Evolutionary conservation across 345 rosid genomes (phyloP).

Genomic region (Moringa oleifera): DNA sequence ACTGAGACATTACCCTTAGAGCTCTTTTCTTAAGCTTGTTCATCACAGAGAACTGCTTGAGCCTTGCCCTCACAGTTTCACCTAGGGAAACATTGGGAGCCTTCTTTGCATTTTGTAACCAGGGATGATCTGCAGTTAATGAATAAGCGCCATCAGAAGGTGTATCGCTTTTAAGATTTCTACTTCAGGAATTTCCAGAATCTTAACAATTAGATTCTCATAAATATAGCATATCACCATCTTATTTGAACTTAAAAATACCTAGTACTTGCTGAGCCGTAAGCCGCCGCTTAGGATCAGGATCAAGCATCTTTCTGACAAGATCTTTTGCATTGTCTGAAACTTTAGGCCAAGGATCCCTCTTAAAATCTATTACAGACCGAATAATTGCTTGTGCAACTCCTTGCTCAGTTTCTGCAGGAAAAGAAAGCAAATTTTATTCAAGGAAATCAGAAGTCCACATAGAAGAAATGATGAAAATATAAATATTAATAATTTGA

Average conservation of each 20-base stretch:
- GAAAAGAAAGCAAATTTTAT: neutral
- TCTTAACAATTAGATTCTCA: neutral
- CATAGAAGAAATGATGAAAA: neutral
- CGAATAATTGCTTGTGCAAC: constrained; percentile 92
- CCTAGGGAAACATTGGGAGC: constrained; percentile 95
- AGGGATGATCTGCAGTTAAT: constrained; percentile 72
- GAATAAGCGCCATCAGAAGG: constrained; percentile 9
- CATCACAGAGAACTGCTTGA: constrained; percentile 93
- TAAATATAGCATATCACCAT: neutral
- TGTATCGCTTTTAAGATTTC: neutral
- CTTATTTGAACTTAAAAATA: constrained; percentile 18
- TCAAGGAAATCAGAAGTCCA: neutral
- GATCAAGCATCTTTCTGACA: constrained; percentile 88
- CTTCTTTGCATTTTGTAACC: constrained; percentile 87
- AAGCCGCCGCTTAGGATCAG: constrained; percentile 79
- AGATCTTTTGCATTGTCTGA: constrained; percentile 87
- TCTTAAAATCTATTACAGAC: constrained; percentile 70
- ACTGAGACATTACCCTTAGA: constrained; percentile 56
- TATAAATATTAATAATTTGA: too few relatives aligned
- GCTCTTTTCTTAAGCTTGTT: constrained; percentile 99
- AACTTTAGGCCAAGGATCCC: constrained; percentile 99
- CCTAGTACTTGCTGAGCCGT: constrained; percentile 97
- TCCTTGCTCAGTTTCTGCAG: constrained; percentile 96
- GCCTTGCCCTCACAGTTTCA: constrained; percentile 92
- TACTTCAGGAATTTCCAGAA: constrained; percentile 4